Evolutionary conservation across 495 filamentous ascomycete genomes (phyloP).

Genomic region (Glutinoglossum americanum): DNA sequence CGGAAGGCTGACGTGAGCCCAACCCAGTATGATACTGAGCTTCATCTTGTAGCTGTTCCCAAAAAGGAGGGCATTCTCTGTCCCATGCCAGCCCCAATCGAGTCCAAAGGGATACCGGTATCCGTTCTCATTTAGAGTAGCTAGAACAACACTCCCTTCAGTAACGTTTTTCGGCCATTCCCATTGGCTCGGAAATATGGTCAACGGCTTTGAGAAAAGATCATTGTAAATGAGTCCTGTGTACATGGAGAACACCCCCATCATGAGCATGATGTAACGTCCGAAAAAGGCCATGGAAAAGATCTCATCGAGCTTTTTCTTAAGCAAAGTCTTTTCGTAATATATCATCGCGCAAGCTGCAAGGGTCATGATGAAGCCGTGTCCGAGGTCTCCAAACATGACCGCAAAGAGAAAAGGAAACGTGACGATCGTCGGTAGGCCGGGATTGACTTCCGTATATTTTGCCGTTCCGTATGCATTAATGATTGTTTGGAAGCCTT

Average conservation of each 20-base stretch:
- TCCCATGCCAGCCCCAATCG: slow-evolving; percentile 92
- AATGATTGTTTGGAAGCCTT: slow-evolving; percentile 96
- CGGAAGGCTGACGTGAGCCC: slow-evolving; percentile 48
- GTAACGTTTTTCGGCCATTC: slow-evolving; percentile 48
- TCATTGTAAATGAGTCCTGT: slow-evolving; percentile 98
- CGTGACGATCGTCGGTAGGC: slow-evolving; percentile 80
- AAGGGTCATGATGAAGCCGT: slow-evolving; percentile 66
- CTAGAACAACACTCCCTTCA: slow-evolving; percentile 34
- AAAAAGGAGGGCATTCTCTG: slow-evolving; percentile 85
- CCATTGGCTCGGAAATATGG: slow-evolving; percentile 79
- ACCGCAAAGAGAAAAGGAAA: slow-evolving; percentile 97
- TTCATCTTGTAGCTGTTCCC: slow-evolving; percentile 99
- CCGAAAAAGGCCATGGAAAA: slow-evolving; percentile 98
- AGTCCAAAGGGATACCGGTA: slow-evolving; percentile 90
- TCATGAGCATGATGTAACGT: slow-evolving; percentile 94
- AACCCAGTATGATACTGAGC: slow-evolving; percentile 87
- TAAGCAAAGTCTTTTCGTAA: slow-evolving; percentile 64
- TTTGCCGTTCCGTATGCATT: slow-evolving; percentile 94
- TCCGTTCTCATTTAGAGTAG: slow-evolving; percentile 36
- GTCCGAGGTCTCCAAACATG: slow-evolving; percentile 96
- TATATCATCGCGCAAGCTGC: slow-evolving; percentile 81
- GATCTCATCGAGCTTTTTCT: slow-evolving; percentile 78
- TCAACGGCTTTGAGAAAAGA: slow-evolving; percentile 78
- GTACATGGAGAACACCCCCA: slow-evolving; percentile 92
- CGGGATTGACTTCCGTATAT: slow-evolving; percentile 93